Base-by-base conservation (phyloP, 352 stramenopile genomes). In the Pythium sukuiense region DNA sequence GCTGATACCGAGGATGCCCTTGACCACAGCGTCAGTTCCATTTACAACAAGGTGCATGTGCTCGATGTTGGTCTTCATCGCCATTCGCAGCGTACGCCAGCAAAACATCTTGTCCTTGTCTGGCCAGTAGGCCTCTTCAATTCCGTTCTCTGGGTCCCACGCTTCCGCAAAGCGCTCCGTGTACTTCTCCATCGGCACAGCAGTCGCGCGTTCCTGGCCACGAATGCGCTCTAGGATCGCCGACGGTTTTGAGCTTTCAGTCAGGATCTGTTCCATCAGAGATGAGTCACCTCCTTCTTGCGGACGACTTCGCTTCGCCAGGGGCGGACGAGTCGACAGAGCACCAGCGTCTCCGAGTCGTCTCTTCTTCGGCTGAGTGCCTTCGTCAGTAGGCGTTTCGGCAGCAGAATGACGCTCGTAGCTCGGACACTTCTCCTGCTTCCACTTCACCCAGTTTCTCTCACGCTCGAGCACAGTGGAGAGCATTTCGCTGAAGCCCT, bases 101-200 rank as follows among this genome's bases (percentile, higher is more conserved):
- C 87, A 96, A 27, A 88, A 76, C 83, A 94, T 91, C 27, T 89
- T 84, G 74, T 98, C 88, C 69, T 97, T 97, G 66, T 97, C 92
- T 1, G 96, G 96, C 83, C 97, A 97, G 70, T 98, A 99, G 33
- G 95, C 93, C 35, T 96, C 89, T 76, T 99, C 96, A 43, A 99
- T 98, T 5, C 94, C 93, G 65, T 96, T 97, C 55, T 98, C 96
- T 4, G 96, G 96, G 69, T 99, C 90, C 70, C 96, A 93, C 24
- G 96, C 96, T 59, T 98, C 93, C 20, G 91, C 88, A 57, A 98
- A 98, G 0, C 81, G 76, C 46, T 97, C 79, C 18, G 97, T 84
- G 62, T 97, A 98, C 39, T 77, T 76, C 29, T 76, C 63, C 55
- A 94, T 70, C n/a, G 83, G 76, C 52, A 93, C 83, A n/a, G 76